Base-by-base conservation (phyloP, 495 filamentous ascomycete genomes). In the Neurospora sp. region DNA sequence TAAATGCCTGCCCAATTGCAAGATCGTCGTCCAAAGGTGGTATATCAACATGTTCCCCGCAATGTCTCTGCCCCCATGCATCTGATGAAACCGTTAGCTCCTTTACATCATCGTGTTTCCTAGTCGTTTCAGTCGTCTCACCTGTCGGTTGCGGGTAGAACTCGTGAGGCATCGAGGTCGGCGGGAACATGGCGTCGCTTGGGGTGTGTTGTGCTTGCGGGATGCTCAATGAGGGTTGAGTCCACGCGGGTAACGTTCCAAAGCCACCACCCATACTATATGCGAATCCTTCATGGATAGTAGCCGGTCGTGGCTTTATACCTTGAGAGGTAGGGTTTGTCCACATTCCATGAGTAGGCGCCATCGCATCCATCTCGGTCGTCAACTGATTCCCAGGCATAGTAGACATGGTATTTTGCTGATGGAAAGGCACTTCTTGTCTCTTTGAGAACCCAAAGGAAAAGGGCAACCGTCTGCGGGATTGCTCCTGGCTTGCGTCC, bases 221-320 rank as follows among this genome's bases (percentile, higher is more conserved):
- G 27, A 66, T 35, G 27, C 14, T 66, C 76, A 87, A 78, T 11
- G 83, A 84, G 38, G 85, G 84, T 11, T 87, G 81, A 73, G 85
- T 87, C 87, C 87, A 89, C 12, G 87, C 84, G 39, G 87, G 81
- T 70, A 88, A 74, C 0, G 83, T 79, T 37, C 82, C 80, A 59
- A 83, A 88, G 20, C 85, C 83, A 46, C 85, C 86, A 31, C 83
- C 82, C 70, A 88, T 81, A 74, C 86, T 87, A 73, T 86, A 89
- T 48, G 85, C 85, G 75, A 89, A 89, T 46, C 84, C 85, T 78
- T 89, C 87, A 71, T 88, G 86, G 72, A 89, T 88, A 48, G 87
- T 88, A 44, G 86, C 85, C 44, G 87, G 85, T 38, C 87, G 81
- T 40, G 86, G 84, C 66, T 82, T 81, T 72, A 83, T 74, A 75